Evolutionary conservation across 2,329 filamentous ascomycete genomes (phyloP).

Genomic region (Fusarium devonianum): DNA sequence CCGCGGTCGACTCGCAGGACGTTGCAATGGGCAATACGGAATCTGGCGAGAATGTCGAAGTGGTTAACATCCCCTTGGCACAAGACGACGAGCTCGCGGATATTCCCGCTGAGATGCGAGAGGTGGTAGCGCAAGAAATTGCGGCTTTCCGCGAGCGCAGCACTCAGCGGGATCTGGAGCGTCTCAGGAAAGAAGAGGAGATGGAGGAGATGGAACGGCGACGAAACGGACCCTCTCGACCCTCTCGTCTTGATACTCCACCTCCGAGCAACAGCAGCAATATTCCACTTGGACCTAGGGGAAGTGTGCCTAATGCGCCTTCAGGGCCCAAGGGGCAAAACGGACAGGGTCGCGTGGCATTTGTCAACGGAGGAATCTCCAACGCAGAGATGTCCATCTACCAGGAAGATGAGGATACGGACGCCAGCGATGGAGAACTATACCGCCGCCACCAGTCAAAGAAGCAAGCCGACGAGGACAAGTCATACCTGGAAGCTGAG

Average conservation of each 20-base stretch:
- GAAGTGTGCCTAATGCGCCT: conserved; percentile 75
- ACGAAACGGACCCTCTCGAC: conserved; percentile 68
- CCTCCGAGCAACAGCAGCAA: conserved; percentile 72
- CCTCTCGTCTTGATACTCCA: conserved; percentile 75
- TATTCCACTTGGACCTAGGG: conserved; percentile 47
- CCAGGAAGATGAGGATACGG: conserved; percentile 83
- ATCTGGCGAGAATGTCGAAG: conserved; percentile 74
- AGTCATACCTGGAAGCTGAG: conserved; percentile 83
- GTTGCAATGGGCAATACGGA: conserved; percentile 71
- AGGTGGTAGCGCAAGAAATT: conserved; percentile 93
- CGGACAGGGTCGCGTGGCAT: conserved; percentile 67
- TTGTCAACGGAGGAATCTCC: conserved; percentile 79
- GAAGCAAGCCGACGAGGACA: conserved; percentile 77
- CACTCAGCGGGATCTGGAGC: conserved; percentile 85
- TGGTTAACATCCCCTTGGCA: conserved; percentile 86
- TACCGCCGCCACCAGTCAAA: conserved; percentile 75
- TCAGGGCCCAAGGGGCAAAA: conserved; percentile 72
- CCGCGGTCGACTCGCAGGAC: conserved; percentile 70
- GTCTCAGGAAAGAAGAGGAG: conserved; percentile 87
- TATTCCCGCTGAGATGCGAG: conserved; percentile 94
- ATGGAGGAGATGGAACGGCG: conserved; percentile 85
- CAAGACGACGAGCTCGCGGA: conserved; percentile 94
- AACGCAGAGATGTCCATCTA: conserved; percentile 65
- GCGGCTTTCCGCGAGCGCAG: conserved; percentile 92
- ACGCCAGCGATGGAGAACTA: conserved; percentile 86